phyloP scores from a whole-genome alignment of 2,329 filamentous ascomycete species.

The Lecanicillium sp. region DNA sequence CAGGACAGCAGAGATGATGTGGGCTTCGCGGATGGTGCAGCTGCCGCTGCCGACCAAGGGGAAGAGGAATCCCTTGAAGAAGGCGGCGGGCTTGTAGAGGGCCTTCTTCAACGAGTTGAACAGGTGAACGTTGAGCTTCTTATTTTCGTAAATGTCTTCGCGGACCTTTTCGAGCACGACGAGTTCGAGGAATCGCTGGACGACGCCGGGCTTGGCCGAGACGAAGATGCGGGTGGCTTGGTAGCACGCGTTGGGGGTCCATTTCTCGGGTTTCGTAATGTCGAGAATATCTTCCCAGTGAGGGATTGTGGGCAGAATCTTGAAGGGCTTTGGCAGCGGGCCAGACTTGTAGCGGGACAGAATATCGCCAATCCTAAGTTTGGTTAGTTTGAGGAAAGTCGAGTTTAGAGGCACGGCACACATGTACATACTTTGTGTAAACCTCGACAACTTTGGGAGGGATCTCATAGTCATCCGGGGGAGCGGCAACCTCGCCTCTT shows the following conservation, averaged over 20 bases:
- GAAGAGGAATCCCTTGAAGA: conserved; percentile 95
- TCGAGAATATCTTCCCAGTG: conserved; percentile 83
- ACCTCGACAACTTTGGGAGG: conserved; percentile 90
- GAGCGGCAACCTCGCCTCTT: conserved; percentile 32
- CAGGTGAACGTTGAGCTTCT: conserved; percentile 91
- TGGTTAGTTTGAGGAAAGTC: conserved; percentile 10
- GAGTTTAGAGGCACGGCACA: background rate
- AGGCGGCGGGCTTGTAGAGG: conserved; percentile 88
- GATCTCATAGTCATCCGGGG: conserved; percentile 72
- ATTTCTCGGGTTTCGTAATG: conserved; percentile 70
- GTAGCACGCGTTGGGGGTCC: conserved; percentile 72
- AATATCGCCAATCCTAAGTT: conserved; percentile 67
- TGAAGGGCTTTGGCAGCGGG: conserved; percentile 96
- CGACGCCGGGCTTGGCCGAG: conserved; percentile 69
- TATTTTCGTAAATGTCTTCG: conserved; percentile 87
- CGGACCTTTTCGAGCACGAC: conserved; percentile 86
- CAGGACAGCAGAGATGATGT: conserved; percentile 83
- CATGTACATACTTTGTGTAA: conserved; percentile 64
- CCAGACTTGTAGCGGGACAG: conserved; percentile 91
- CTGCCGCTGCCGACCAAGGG: conserved; percentile 76
- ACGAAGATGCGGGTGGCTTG: conserved; percentile 91
- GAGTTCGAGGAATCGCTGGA: conserved; percentile 78
- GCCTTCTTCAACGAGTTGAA: conserved; percentile 90
- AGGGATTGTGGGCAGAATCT: conserved; percentile 86
- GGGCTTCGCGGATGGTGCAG: conserved; percentile 87